Evolutionary conservation across 148 eudicot genomes (phyloP).

Genomic region (Dysphania ambrosioides): DNA sequence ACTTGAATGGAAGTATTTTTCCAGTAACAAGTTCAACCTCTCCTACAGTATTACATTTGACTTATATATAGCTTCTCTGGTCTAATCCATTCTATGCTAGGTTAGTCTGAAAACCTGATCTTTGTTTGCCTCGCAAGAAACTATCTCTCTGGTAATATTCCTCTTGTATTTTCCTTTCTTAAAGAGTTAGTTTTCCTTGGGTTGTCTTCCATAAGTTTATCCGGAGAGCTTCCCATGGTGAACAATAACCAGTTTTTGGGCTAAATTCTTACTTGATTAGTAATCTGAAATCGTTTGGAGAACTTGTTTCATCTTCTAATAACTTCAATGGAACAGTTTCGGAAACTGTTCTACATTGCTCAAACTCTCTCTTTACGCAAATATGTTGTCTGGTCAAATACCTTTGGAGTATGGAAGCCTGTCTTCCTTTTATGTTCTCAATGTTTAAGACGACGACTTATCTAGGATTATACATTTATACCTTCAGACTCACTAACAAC

Average conservation of each 20-base stretch:
- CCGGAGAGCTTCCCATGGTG: slow-evolving; percentile 65
- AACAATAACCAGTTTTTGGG: slow-evolving; percentile 55
- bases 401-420: slow-evolving; percentile 69
- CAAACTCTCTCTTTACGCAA: slow-evolving; percentile 58
- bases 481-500: slow-evolving; percentile 67
- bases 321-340: slow-evolving; percentile 66
- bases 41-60: slow-evolving; percentile 57
- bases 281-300: slow-evolving; percentile 63
- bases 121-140: slow-evolving; percentile 81
- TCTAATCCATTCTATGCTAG: slow-evolving; percentile 52
- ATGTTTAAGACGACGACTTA: slow-evolving; percentile 57
- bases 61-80: slow-evolving; percentile 72
- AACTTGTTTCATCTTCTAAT: slow-evolving; percentile 67
- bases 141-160: slow-evolving; percentile 50
- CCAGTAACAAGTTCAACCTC: slow-evolving; percentile 63
- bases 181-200: slow-evolving; percentile 61
- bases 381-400: slow-evolving; percentile 59
- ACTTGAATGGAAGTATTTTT: slow-evolving; percentile 51
- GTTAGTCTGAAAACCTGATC: slow-evolving; percentile 50
- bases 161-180: slow-evolving; percentile 49
- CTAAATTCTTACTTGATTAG: slow-evolving; percentile 67
- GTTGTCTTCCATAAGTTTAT: slow-evolving; percentile 60
- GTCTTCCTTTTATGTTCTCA: slow-evolving; percentile 62
- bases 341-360: slow-evolving; percentile 62
- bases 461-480: slow-evolving; percentile 69